Evolutionary conservation across 2,329 filamentous ascomycete species (phyloP), one percentile per base, ranked within the genome.

Genomic region (Hypoxylon rubiginosum): DNA sequence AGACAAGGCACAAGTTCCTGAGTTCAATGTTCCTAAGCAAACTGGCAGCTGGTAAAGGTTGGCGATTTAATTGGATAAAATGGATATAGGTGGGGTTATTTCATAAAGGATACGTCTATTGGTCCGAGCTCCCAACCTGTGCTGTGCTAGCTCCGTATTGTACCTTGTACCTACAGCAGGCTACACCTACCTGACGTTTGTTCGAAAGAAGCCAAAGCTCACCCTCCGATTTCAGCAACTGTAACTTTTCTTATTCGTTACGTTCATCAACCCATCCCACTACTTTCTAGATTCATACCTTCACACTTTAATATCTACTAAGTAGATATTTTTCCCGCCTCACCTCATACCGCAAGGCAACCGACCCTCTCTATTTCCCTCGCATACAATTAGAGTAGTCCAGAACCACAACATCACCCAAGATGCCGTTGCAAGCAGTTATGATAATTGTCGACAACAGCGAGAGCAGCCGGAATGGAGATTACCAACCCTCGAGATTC

Each of bases 401-500:
- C 28, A 60, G 43, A 21, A 32, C 43, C 53, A 21, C 62, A 64
- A 52, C 70, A 75, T 80, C 80, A 82, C n/a, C 80, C 89, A 94
- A 86, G 78, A 99, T 99, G 96, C 92, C 91, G 83, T 91, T 99
- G 82, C 96, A 99, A 90, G 97, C 96, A 84, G 97, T 97, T 70
- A 98, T 99, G 94, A 93, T 99, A 81, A 91, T 98, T 87, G 93
- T 98, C 77, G 96, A 99, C 88, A 99, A 98, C 87, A 97, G 94
- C 85, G 96, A 99, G 85, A 94, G 92, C 84, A 97, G 93, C 85
- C 90, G 96, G 79, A 99, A 99, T 83, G 96, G 97, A 78, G 96
- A 99, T 81, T 87, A 86, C 80, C 92, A 92, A 77, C 95, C 96
- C 64, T 97, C 94, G 72, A 90, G 96, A 81, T 99, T 94, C 86